These are phyloP conservation scores for Solanum infundibuliforme DNA, from an alignment of 257 asterid genomes.

Conservation along the genomic window DNA sequence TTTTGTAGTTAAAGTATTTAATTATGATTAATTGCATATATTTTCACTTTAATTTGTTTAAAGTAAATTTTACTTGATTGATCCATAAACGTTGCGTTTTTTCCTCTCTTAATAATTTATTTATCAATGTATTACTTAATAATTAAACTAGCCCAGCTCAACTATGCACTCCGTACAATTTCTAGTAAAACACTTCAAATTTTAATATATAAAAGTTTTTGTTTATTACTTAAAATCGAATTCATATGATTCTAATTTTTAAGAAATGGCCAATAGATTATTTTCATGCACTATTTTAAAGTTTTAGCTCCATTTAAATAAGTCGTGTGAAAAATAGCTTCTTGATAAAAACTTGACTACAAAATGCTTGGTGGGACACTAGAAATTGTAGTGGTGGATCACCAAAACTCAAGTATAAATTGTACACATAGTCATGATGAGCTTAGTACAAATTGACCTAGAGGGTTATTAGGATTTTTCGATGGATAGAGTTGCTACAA, in stretches of 20 bases:
- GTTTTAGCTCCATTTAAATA: too few relatives aligned
- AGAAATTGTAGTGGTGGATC: not conserved
- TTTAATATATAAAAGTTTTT: too few relatives aligned
- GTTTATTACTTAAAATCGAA: not conserved
- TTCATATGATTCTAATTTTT: not conserved
- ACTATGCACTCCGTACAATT: not conserved
- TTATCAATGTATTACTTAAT: not conserved
- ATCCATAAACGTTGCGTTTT: not conserved
- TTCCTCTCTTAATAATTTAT: not conserved
- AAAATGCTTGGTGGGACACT: too few relatives aligned
- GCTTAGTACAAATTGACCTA: not conserved
- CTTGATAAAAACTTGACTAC: too few relatives aligned
- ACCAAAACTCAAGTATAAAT: not conserved
- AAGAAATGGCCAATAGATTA: not conserved
- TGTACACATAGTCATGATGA: too few relatives aligned
- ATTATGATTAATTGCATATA: not conserved
- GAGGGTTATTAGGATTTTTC: too few relatives aligned
- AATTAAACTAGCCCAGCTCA: not conserved
- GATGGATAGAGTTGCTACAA: too few relatives aligned
- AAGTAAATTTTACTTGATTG: not conserved
- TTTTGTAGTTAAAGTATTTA: not conserved
- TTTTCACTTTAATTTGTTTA: not conserved
- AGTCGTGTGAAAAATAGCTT: too few relatives aligned
- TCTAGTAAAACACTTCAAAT: too few relatives aligned
- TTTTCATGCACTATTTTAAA: not conserved